Evolutionary conservation across 2,329 filamentous ascomycete species (phyloP), one percentile per base, ranked within the genome.

Genomic region (Chlorencoelia australis): DNA sequence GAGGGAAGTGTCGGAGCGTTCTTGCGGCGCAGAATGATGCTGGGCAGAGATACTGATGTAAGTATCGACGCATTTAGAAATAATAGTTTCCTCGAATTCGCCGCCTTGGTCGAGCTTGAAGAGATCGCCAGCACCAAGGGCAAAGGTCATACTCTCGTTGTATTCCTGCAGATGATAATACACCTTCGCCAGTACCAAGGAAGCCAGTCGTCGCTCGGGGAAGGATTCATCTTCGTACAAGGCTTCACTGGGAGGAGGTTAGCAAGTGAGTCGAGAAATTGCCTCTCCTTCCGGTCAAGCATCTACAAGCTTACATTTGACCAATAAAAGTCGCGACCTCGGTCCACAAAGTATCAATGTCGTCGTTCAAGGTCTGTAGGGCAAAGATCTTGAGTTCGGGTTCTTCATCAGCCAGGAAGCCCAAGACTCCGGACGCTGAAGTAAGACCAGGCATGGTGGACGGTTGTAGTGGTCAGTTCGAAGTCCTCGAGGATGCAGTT

Each of bases 131-230:
- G 91, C 88, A 41, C 87, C 88, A 30, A 98, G 75, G 46, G 91
- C 91, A 62, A 98, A 96, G 35, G 85, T 83, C 89, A 98, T 96
- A 63, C 89, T 95, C 67, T 98, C 91, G 59, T 95, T 91, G 68
- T 98, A 98, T 60, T 91, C 91, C 64, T 95, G 87, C 35, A 98
- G 78, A 59, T 98, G 91, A 59, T 96, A 98, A 68, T 96, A 98
- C 50, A 96, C 87, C 71, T 98, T 98, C 51, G 91, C 83, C 28
- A 94, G 82, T 37, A 98, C 87, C 33, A 98, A 73, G 36, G 91
- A 91, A 37, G 91, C 91, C 39, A 98, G 79, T 60, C 91, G 84
- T 55, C 89, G 85, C 61, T 98, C 83, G 32, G 88, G 83, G 56
- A 98, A 98, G 42, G 75, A 73, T 54, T 94, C 86, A 65, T 98